Conservation (phyloP, 441 rosid species). For the Omphalea diandra region DNA sequence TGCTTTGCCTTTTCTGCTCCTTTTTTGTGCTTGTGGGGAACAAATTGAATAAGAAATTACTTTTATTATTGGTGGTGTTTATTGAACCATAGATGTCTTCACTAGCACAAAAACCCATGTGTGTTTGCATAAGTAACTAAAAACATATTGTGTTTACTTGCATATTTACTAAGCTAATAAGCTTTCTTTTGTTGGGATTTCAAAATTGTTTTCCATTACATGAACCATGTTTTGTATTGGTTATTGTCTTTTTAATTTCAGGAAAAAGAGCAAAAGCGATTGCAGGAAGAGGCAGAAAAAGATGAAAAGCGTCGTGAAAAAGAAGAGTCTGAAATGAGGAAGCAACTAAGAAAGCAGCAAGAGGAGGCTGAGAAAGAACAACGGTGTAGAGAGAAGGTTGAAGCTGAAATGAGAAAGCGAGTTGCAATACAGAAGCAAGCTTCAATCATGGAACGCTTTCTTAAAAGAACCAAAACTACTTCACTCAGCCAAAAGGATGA, state of each 20-base stretch:
- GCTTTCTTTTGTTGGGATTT: background rate
- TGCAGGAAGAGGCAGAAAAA: conserved; percentile 58
- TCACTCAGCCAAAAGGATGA: conserved; percentile 33
- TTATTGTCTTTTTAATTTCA: conserved; percentile 24
- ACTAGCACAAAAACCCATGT: background rate
- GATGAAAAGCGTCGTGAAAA: conserved; percentile 62
- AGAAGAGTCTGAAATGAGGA: conserved; percentile 60
- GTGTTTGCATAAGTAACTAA: no score
- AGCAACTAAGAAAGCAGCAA: conserved; percentile 61
- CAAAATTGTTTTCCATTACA: background rate
- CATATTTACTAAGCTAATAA: background rate
- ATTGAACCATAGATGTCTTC: background rate
- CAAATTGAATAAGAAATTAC: background rate
- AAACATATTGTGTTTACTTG: background rate
- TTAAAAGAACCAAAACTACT: conserved; percentile 52
- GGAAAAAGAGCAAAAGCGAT: conserved; percentile 71
- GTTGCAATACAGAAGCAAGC: conserved; percentile 73
- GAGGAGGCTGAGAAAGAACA: conserved; percentile 77
- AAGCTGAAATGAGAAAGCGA: conserved; percentile 61
- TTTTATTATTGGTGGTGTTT: background rate
- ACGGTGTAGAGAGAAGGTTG: conserved; percentile 69
- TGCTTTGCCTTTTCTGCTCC: no score
- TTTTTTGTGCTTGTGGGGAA: background rate
- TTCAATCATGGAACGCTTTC: conserved; percentile 84
- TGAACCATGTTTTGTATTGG: background rate